A percentile compares a stretch with the other conserved stretches of the same genome.
These are phyloP conservation scores for Ophiostoma sp. DNA, from an alignment of 2,329 filamentous ascomycete genomes.

Conservation along the genomic window DNA sequence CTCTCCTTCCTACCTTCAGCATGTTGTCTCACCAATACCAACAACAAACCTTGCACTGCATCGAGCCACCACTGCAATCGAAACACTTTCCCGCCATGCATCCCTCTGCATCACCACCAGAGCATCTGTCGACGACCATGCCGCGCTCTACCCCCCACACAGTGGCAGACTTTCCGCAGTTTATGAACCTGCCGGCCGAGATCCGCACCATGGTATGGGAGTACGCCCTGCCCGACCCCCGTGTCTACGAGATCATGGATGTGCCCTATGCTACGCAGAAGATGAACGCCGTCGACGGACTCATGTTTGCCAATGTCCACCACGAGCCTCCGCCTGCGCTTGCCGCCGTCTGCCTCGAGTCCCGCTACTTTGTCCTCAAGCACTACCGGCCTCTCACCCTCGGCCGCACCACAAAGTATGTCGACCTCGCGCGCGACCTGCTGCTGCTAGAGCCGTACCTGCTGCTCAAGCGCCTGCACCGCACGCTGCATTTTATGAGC, in stretches of 20 bases:
- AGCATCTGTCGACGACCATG: background rate
- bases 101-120: background rate
- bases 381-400: conserved; percentile 42
- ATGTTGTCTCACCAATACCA: conserved; percentile 19
- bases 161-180: conserved; percentile 28
- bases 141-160: conserved; percentile 12
- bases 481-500: conserved; percentile 42
- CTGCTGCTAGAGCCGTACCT: conserved; percentile 45
- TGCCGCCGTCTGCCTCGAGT: conserved; percentile 42
- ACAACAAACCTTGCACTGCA: conserved; percentile 19
- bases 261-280: conserved; percentile 39
- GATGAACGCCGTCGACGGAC: conserved; percentile 37
- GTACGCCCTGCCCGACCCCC: conserved; percentile 40
- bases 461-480: conserved; percentile 43
- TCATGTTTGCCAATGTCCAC: conserved; percentile 45
- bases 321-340: conserved; percentile 42
- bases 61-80: conserved; percentile 13
- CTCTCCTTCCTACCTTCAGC: background rate
- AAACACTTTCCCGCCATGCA: background rate
- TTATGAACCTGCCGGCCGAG: conserved; percentile 40
- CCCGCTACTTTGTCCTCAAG: conserved; percentile 39
- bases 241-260: conserved; percentile 45
- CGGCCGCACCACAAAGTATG: conserved; percentile 42
- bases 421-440: conserved; percentile 43
- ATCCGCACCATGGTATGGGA: conserved; percentile 44